phyloP scores from a whole-genome alignment of 495 filamentous ascomycete genomes.

The Cudoniella acicularis region DNA sequence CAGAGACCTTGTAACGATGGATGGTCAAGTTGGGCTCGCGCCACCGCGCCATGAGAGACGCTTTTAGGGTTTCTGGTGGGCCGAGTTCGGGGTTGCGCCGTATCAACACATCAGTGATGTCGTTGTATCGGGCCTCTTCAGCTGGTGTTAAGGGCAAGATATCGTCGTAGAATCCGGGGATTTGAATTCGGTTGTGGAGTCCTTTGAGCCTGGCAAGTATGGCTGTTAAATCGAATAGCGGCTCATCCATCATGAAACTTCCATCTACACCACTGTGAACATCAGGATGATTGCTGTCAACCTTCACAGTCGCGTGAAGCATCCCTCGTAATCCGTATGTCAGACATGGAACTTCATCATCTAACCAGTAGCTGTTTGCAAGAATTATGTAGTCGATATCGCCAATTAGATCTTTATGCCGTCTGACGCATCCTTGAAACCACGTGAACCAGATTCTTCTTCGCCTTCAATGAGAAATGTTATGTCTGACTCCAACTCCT shows the following conservation, averaged over 20 bases:
- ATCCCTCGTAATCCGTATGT: conserved; percentile 96
- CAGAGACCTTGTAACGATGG: conserved; percentile 87
- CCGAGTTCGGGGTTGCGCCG: conserved; percentile 63
- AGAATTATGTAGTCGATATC: conserved; percentile 88
- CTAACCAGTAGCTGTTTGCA: conserved; percentile 97
- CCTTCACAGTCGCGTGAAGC: conserved; percentile 83
- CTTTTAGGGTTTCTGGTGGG: conserved; percentile 63
- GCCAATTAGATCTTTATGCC: conserved; percentile 80
- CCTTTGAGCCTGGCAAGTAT: conserved; percentile 76
- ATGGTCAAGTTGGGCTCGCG: conserved; percentile 93
- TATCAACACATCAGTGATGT: conserved; percentile 74
- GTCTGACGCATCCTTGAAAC: conserved; percentile 78
- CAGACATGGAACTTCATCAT: conserved; percentile 90
- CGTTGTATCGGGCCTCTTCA: conserved; percentile 77
- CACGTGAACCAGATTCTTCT: conserved; percentile 89
- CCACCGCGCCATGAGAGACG: conserved; percentile 87
- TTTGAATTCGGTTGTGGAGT: conserved; percentile 55
- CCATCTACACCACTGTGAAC: conserved; percentile 95
- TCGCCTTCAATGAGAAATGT: conserved; percentile 95
- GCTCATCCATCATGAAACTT: conserved; percentile 80
- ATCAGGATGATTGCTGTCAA: conserved; percentile 83
- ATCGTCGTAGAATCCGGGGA: conserved; percentile 79
- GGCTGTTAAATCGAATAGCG: conserved; percentile 82
- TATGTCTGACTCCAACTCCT: conserved; percentile 77
- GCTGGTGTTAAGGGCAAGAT: conserved; percentile 70